phyloP scores from a whole-genome alignment of 371 early-diverging fungal species.

The Apophysomyces elegans region DNA sequence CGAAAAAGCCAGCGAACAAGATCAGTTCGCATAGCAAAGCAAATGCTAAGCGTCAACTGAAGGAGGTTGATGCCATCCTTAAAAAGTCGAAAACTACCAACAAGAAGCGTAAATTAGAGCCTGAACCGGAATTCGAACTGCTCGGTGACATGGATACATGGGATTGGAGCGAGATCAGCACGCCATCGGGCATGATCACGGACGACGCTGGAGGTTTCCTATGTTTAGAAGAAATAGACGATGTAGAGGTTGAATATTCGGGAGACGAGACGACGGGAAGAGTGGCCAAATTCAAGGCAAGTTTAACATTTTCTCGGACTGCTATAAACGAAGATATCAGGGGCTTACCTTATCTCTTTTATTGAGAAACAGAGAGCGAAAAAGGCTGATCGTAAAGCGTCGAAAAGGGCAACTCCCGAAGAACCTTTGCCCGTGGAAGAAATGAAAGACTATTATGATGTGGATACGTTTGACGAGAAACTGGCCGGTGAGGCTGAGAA shows the following conservation, averaged over 20 bases:
- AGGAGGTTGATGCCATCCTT: neutral
- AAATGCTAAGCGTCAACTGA: neutral
- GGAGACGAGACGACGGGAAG: constrained; percentile 66
- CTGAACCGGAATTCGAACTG: constrained; percentile 35
- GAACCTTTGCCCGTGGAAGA: constrained; percentile 53
- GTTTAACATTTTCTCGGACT: neutral
- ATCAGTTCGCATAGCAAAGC: neutral
- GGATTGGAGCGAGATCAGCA: constrained; percentile 66
- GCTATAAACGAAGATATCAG: no score
- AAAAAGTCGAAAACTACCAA: neutral
- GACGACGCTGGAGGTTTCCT: constrained; percentile 82
- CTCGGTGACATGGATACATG: constrained; percentile 53
- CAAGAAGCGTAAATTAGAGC: constrained; percentile 18
- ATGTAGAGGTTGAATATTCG: constrained; percentile 79
- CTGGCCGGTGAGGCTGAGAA: constrained; percentile 34
- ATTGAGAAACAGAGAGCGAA: constrained; percentile 41
- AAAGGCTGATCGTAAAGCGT: constrained; percentile 38
- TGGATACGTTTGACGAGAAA: constrained; percentile 64
- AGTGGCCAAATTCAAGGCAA: constrained; percentile 75
- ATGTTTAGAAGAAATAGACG: constrained; percentile 87
- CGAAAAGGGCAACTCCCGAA: constrained; percentile 50
- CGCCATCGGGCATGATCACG: constrained; percentile 44
- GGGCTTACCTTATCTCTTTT: neutral
- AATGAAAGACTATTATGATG: constrained; percentile 49
- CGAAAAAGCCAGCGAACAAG: neutral